A percentile compares a stretch with the other conserved stretches of the same genome.
These are phyloP conservation scores for Cryptomeria japonica DNA, from an alignment of 75 land plant genomes.

Conservation along the genomic window DNA sequence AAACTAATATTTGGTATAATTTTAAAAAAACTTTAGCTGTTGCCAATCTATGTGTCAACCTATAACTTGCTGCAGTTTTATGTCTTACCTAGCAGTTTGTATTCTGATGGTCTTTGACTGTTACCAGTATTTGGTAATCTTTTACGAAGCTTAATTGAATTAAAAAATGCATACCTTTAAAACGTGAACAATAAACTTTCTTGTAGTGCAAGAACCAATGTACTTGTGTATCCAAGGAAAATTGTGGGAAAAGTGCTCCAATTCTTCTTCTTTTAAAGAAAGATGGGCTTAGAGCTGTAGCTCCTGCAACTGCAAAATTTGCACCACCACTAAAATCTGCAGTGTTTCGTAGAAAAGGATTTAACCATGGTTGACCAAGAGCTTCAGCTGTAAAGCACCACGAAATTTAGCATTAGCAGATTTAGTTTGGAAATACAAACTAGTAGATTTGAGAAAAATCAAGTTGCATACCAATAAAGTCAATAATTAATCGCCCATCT, in stretches of 20 bases:
- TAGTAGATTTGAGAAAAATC: not conserved
- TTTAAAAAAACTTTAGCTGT: not conserved
- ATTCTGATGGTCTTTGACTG: no score
- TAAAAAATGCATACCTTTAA: not conserved
- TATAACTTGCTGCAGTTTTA: not conserved
- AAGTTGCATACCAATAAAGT: constrained; percentile 28
- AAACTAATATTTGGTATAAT: no score
- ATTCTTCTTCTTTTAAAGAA: not conserved
- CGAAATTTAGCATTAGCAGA: no score
- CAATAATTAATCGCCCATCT: constrained; percentile 43
- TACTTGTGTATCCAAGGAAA: not conserved
- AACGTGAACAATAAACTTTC: not conserved
- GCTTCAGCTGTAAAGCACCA: constrained; percentile 6
- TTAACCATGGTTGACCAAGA: constrained; percentile 1
- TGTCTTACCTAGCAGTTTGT: no score
- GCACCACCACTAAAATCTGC: constrained; percentile 33
- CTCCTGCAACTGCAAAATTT: constrained; percentile 53
- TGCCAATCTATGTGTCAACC: not conserved
- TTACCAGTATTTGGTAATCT: no score
- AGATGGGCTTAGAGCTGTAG: constrained; percentile 28
- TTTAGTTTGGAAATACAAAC: not conserved
- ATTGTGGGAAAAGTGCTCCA: not conserved
- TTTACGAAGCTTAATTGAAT: no score
- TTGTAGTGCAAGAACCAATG: not conserved
- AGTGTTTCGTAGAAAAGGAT: not conserved